Evolutionary conservation across 2,329 filamentous ascomycete genomes (phyloP).

Genomic region (Beauveria sp.): DNA sequence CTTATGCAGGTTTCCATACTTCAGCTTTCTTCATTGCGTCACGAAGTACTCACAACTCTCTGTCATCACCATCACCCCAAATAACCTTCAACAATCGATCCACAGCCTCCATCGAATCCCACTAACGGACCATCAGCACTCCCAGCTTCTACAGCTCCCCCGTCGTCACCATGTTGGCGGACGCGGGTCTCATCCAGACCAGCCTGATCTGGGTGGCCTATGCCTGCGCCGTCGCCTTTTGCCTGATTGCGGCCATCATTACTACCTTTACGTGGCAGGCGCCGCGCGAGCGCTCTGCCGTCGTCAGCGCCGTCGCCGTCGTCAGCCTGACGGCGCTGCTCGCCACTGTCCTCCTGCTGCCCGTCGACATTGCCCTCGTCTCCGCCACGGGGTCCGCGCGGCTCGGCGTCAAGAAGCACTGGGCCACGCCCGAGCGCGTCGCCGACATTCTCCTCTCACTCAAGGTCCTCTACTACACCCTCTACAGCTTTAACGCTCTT

Average conservation of each 20-base stretch:
- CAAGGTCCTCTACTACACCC: slow-evolving; percentile 81
- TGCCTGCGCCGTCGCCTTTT: slow-evolving; percentile 68
- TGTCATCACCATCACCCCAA: background rate
- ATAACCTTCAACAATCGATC: background rate
- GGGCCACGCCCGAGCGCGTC: slow-evolving; percentile 79
- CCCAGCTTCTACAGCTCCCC: background rate
- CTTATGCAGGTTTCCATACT: slow-evolving; percentile 3
- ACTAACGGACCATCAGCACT: background rate
- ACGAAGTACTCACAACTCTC: slow-evolving; percentile 6
- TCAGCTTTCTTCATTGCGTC: slow-evolving; percentile 10
- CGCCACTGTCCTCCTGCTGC: slow-evolving; percentile 84
- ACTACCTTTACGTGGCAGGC: slow-evolving; percentile 92
- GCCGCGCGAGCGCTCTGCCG: slow-evolving; percentile 73
- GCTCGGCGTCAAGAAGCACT: slow-evolving; percentile 81
- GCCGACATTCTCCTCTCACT: slow-evolving; percentile 72
- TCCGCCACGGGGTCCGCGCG: slow-evolving; percentile 75
- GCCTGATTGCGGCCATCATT: slow-evolving; percentile 69
- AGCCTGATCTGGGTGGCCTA: slow-evolving; percentile 95
- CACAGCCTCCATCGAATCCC: background rate
- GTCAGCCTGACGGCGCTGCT: slow-evolving; percentile 80
- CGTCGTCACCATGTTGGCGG: slow-evolving; percentile 24
- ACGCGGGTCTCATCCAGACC: slow-evolving; percentile 64
- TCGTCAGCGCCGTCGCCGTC: slow-evolving; percentile 78
- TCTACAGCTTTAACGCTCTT: slow-evolving; percentile 87
- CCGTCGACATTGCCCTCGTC: slow-evolving; percentile 90